Base-by-base conservation (phyloP, 257 asterid genomes). In the Avicennia marina region DNA sequence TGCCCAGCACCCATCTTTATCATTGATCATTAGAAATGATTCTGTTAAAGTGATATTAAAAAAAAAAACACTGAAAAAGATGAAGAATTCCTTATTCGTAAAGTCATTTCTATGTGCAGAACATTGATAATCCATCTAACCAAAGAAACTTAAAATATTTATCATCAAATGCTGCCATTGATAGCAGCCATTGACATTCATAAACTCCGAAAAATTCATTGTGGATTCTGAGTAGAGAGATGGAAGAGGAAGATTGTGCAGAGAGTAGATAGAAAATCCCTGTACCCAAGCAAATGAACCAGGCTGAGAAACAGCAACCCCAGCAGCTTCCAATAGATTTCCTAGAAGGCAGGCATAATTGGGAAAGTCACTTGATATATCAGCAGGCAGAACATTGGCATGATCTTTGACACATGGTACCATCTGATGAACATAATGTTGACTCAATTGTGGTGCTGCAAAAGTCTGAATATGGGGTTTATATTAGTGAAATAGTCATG, bases 281-380 rank as follows among this genome's bases (percentile, higher is more conserved):
- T 70, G 65, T 74, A 93, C 99, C 99, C 85, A 80, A 50, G 81
- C 77, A 57, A 77, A 78, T 72, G 95, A 79, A 72, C 77, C 78
- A 29, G 88, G 86, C 71, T 72, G 94, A 27, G 78, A 52, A 61
- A 93, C 70, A 58, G 91, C 75, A 58, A 73, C 71, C 56, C 74
- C 81, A 48, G 95, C 96, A 77, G 82, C 94, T 74, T 93, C 97
- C 79, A 89, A 65, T 47, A 93, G 69, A 70, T 93, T 93, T 56
- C 90, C 96, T 46, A 93, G 77, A 60, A 89, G 86, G 77, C 94
- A 83, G 63, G 97, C 97, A 72, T 80, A 74, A 58, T 89, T 78
- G 65, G 99, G 99, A 68, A 77, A 75, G 65, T 93, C 95, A 56
- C 62, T 73, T 58, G 95, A 78, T 73, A 77, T 55, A 74, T 84